Percentiles rank a stretch among this genome's conserved stretches.
These are phyloP conservation scores for Cordyceps tenuipes DNA, from an alignment of 2,329 filamentous ascomycete genomes.

Conservation along the genomic window DNA sequence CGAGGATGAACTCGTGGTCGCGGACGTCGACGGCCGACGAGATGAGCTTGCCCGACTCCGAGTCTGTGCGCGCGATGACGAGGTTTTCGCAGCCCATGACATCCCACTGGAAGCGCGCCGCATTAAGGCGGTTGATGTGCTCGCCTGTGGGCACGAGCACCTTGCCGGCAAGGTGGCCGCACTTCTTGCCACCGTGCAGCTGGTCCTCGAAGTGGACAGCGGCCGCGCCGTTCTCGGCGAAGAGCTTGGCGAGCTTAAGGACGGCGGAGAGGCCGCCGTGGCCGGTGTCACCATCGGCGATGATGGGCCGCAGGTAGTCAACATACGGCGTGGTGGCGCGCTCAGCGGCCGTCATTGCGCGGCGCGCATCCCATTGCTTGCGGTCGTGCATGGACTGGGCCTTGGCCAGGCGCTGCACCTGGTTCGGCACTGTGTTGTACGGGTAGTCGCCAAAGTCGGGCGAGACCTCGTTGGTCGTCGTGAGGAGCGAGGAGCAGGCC, in stretches of 20 bases:
- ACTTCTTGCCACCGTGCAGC: conserved; percentile 96
- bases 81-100: conserved; percentile 95
- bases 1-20: conserved; percentile 95
- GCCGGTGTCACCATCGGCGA: conserved; percentile 93
- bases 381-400: conserved; percentile 95
- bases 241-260: conserved; percentile 92
- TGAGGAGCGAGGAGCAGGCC: conserved; percentile 92
- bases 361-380: conserved; percentile 81
- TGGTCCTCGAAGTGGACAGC: conserved; percentile 98
- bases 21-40: conserved; percentile 87
- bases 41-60: conserved; percentile 83
- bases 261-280: conserved; percentile 91
- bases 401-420: conserved; percentile 92
- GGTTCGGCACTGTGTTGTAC: conserved; percentile 97
- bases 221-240: conserved; percentile 92
- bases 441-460: conserved; percentile 98
- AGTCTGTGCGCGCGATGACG: conserved; percentile 90
- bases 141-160: conserved; percentile 89
- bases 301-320: conserved; percentile 89
- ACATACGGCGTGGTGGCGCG: conserved; percentile 70
- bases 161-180: conserved; percentile 91
- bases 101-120: conserved; percentile 95
- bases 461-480: conserved; percentile 92
- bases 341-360: conserved; percentile 67
- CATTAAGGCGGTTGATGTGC: conserved; percentile 90